These are phyloP conservation scores for Solanum virginianum DNA, from an alignment of 257 asterid genomes.

Conservation along the genomic window DNA sequence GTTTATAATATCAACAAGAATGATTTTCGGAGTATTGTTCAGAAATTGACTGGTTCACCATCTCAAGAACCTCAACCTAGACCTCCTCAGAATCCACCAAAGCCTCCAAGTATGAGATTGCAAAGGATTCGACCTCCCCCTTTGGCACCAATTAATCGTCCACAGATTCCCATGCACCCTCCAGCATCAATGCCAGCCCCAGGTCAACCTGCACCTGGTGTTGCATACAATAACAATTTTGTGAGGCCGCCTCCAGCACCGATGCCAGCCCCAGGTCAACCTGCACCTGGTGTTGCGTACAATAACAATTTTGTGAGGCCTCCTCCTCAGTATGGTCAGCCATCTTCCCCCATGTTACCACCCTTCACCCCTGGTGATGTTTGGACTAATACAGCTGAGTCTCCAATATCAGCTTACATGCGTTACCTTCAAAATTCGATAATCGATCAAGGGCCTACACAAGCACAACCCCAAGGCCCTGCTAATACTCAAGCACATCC, in stretches of 20 bases:
- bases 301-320: constrained; percentile 37
- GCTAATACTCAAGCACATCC: constrained; percentile 14
- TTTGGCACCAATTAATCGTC: constrained; percentile 52
- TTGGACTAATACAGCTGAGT: constrained; percentile 68
- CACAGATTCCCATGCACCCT: constrained; percentile 43
- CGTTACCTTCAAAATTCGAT: constrained; percentile 75
- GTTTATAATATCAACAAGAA: constrained; percentile 87
- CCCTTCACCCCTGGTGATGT: constrained; percentile 51
- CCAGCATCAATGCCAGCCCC: constrained; percentile 26
- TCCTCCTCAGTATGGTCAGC: constrained; percentile 55
- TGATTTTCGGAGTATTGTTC: constrained; percentile 79
- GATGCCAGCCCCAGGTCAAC: constrained; percentile 20
- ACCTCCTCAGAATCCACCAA: constrained; percentile 57
- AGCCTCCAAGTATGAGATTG: constrained; percentile 58
- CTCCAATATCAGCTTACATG: constrained; percentile 84
- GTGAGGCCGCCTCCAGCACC: constrained; percentile 35
- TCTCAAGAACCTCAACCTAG: constrained; percentile 40
- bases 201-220: constrained; percentile 16
- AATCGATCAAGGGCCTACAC: constrained; percentile 36
- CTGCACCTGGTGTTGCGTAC: constrained; percentile 25
- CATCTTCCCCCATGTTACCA: constrained; percentile 26
- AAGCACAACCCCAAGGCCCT: constrained; percentile 22
- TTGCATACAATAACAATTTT: constrained; percentile 33
- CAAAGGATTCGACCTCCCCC: constrained; percentile 88
- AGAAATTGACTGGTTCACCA: constrained; percentile 85